These are phyloP conservation scores for Botrytis medusae DNA, from an alignment of 2,329 filamentous ascomycete species.

Conservation along the genomic window DNA sequence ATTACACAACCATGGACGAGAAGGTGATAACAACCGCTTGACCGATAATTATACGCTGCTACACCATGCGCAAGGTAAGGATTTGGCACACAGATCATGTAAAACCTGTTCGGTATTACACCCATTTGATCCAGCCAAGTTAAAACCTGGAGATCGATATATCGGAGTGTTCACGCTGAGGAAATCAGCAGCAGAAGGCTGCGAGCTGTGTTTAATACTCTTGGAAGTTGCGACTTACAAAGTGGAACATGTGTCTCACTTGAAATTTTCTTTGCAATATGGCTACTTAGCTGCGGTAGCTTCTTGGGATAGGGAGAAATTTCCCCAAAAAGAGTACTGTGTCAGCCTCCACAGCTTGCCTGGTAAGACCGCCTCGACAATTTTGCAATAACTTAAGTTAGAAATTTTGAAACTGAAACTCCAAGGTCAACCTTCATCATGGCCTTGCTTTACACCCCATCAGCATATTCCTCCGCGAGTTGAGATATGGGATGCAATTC, in stretches of 20 bases:
- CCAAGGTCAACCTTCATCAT: neutral
- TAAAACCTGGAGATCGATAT: neutral
- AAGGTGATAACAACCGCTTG: neutral
- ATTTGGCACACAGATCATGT: neutral
- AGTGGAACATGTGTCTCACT: neutral
- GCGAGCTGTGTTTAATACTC: neutral
- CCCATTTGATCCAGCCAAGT: neutral
- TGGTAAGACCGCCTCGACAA: neutral
- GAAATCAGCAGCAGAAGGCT: neutral
- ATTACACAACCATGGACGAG: neutral
- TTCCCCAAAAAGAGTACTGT: neutral
- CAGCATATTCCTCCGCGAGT: neutral
- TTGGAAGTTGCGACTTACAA: neutral
- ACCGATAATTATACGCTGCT: neutral
- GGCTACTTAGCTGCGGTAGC: neutral
- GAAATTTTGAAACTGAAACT: neutral
- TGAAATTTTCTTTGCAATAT: neutral
- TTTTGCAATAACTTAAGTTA: neutral
- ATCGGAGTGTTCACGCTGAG: neutral
- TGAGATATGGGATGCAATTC: neutral
- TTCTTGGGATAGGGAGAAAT: neutral
- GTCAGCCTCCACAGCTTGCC: neutral
- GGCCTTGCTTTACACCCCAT: neutral
- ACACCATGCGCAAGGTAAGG: neutral
- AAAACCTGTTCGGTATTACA: neutral